phyloP scores from a whole-genome alignment of 2,329 filamentous ascomycete genomes.

The Fonsecaea multimorphosa region DNA sequence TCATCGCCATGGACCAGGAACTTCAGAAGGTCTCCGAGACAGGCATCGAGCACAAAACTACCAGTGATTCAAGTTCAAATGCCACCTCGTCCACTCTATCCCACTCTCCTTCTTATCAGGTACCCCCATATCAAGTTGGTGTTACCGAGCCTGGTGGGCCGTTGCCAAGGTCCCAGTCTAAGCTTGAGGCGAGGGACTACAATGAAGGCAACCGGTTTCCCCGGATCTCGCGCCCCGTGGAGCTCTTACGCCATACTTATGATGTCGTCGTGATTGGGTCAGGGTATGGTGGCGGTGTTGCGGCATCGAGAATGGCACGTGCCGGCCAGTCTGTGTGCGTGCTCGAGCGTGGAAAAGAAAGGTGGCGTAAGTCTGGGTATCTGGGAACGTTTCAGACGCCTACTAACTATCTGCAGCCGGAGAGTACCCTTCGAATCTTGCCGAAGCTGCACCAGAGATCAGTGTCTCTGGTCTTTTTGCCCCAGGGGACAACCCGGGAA shows the following conservation, averaged over 20 bases:
- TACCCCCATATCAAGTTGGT: conserved; percentile 16
- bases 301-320: conserved; percentile 19
- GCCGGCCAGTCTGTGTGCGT: conserved; percentile 43
- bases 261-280: conserved; percentile 24
- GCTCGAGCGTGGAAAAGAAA: conserved; percentile 35
- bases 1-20: conserved; percentile 5
- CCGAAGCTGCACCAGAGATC: conserved; percentile 39
- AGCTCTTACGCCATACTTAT: conserved; percentile 6
- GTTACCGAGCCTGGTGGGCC: conserved; percentile 16
- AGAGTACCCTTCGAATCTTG: conserved; percentile 42
- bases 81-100: not conserved
- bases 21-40: conserved; percentile 17
- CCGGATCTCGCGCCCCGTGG: conserved; percentile 16
- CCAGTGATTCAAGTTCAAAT: not conserved
- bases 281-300: conserved; percentile 20
- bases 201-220: conserved; percentile 10
- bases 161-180: conserved; percentile 15
- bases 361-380: conserved; percentile 11
- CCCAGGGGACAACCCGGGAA: conserved; percentile 4
- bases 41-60: not conserved
- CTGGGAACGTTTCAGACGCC: not conserved
- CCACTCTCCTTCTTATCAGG: conserved; percentile 10
- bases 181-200: conserved; percentile 20
- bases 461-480: conserved; percentile 37
- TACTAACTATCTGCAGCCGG: conserved; percentile 33